A percentile compares a stretch with the other conserved stretches of the same genome.
Conservation (phyloP, 495 filamentous ascomycete species). For the Tuber borchii region DNA sequence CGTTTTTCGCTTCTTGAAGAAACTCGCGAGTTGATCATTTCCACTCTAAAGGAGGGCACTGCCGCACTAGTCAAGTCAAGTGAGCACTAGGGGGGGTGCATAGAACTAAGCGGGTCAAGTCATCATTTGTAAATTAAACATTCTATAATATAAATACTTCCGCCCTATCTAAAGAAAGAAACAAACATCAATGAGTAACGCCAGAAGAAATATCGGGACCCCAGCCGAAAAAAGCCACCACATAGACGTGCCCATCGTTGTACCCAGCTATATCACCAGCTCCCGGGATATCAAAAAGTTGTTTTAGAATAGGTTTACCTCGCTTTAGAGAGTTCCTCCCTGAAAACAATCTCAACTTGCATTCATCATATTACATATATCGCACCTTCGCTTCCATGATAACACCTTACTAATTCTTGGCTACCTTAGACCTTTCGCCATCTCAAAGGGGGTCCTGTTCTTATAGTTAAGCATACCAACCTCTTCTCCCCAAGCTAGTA, state of each 20-base stretch:
- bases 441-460: neutral
- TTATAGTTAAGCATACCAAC: neutral
- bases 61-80: neutral
- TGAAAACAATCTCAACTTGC: neutral
- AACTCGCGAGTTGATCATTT: neutral
- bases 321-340: neutral
- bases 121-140: neutral
- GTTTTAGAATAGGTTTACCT: neutral
- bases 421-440: neutral
- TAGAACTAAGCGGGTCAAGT: neutral
- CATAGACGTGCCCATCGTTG: neutral
- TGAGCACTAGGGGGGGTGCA: neutral
- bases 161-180: neutral
- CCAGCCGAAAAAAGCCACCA: neutral
- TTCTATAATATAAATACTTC: neutral
- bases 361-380: neutral
- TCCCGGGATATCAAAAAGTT: neutral
- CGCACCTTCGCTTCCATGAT: neutral
- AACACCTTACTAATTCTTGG: neutral
- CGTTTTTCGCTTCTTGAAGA: neutral
- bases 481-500: neutral
- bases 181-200: neutral
- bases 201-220: neutral
- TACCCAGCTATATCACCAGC: neutral
- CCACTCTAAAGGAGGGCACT: neutral